A percentile compares a stretch with the other conserved stretches of the same genome.
phyloP scores from a whole-genome alignment of 2,329 filamentous ascomycete species.

The Claviceps maximensis region DNA sequence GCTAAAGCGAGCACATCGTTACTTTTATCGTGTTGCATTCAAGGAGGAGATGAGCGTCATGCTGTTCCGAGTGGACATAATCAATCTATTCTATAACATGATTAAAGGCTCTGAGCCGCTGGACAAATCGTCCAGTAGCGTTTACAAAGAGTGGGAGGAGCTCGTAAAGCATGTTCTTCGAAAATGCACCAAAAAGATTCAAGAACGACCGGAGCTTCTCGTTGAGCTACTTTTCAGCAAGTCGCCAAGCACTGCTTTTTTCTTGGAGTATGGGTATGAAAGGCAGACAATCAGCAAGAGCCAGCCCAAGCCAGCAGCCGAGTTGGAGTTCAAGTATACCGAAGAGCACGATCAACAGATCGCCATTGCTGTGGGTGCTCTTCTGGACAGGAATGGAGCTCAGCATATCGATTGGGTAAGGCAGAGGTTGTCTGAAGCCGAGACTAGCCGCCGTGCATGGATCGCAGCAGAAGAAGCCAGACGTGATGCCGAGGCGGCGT shows the following conservation, averaged over 20 bases:
- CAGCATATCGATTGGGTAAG: constrained; percentile 76
- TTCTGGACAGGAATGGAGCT: constrained; percentile 67
- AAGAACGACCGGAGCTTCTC: constrained; percentile 71
- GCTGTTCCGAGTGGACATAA: constrained; percentile 81
- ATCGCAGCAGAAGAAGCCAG: constrained; percentile 55
- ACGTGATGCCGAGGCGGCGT: constrained; percentile 22
- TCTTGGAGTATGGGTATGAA: constrained; percentile 82
- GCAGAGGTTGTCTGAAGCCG: constrained; percentile 51
- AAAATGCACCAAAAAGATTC: constrained; percentile 69
- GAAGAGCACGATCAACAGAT: constrained; percentile 60
- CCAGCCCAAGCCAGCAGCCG: constrained; percentile 59
- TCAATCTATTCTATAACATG: constrained; percentile 79
- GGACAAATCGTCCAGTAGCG: constrained; percentile 40
- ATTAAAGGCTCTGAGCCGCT: constrained; percentile 77
- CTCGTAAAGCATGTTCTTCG: constrained; percentile 73
- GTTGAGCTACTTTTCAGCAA: constrained; percentile 95
- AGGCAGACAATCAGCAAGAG: constrained; percentile 56
- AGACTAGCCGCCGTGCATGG: constrained; percentile 65
- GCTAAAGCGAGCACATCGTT: constrained; percentile 83
- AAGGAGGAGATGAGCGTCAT: constrained; percentile 86
- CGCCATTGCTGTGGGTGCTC: constrained; percentile 62
- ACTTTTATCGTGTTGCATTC: constrained; percentile 87
- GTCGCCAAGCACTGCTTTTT: constrained; percentile 67
- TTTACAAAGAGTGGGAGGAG: constrained; percentile 84
- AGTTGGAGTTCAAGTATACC: constrained; percentile 67